Percentiles rank a stretch among this genome's conserved stretches.
phyloP scores from a whole-genome alignment of 2,329 filamentous ascomycete genomes.

The Xylaria sp. region DNA sequence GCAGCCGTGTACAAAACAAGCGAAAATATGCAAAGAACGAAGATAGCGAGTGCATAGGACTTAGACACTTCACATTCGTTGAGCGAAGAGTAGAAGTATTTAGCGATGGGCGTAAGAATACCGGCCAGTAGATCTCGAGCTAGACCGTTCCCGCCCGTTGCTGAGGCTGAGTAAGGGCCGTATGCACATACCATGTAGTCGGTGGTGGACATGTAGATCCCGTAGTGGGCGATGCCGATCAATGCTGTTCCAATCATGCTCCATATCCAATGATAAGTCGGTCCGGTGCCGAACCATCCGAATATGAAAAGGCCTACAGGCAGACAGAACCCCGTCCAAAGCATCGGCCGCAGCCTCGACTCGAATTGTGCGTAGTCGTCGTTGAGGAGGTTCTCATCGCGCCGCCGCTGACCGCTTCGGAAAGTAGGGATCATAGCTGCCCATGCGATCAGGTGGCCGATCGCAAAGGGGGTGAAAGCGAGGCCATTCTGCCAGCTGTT shows the following conservation, averaged over 20 bases:
- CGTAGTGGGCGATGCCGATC: slow-evolving; percentile 72
- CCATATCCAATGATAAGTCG: slow-evolving; percentile 70
- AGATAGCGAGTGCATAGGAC: slow-evolving; percentile 64
- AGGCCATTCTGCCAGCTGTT: slow-evolving; percentile 52
- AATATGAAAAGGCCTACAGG: slow-evolving; percentile 74
- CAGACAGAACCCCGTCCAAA: slow-evolving; percentile 68
- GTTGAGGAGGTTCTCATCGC: slow-evolving; percentile 54
- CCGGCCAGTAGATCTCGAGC: slow-evolving; percentile 73
- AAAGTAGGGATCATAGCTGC: slow-evolving; percentile 65
- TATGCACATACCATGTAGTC: slow-evolving; percentile 77
- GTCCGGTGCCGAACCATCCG: slow-evolving; percentile 66
- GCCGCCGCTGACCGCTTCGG: slow-evolving; percentile 56
- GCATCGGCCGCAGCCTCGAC: slow-evolving; percentile 67
- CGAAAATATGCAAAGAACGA: slow-evolving; percentile 64
- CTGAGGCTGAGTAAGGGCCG: slow-evolving; percentile 73
- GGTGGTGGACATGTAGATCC: slow-evolving; percentile 74
- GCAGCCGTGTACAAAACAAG: slow-evolving; percentile 64
- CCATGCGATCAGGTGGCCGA: slow-evolving; percentile 70
- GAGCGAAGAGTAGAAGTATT: slow-evolving; percentile 64
- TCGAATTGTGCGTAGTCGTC: slow-evolving; percentile 72
- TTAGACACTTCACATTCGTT: slow-evolving; percentile 56
- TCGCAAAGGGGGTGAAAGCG: slow-evolving; percentile 59
- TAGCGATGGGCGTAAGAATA: slow-evolving; percentile 71
- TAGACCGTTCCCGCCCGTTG: slow-evolving; percentile 75
- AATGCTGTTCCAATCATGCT: slow-evolving; percentile 70